Conservation (phyloP, 129 eudicot species). For the Artemisia annua region DNA sequence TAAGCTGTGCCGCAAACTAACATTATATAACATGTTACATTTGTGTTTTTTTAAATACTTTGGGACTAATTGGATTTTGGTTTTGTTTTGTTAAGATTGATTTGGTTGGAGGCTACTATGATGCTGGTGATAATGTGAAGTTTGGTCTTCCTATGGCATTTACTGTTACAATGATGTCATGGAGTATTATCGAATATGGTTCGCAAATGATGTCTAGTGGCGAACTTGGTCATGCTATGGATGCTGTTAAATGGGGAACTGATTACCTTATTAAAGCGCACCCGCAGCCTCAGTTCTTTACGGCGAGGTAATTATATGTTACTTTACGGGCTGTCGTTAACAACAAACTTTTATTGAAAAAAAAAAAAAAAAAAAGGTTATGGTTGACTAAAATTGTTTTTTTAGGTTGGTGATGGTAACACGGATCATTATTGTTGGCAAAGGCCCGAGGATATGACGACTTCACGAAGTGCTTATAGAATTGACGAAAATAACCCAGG, state of each 20-base stretch:
- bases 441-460: conserved; percentile 98
- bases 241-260: conserved; percentile 96
- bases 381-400: not conserved
- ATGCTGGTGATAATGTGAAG: conserved; percentile 98
- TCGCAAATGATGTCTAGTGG: conserved; percentile 81
- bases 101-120: conserved; percentile 98
- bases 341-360: not conserved
- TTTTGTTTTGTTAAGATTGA: conserved; percentile 54
- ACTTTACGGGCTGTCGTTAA: not conserved
- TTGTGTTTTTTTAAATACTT: not conserved
- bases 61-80: not conserved
- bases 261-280: conserved; percentile 96
- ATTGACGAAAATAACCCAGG: conserved; percentile 87
- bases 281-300: conserved; percentile 83
- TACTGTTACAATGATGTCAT: conserved; percentile 95
- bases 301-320: conserved; percentile 63
- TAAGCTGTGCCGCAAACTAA: too few species aligned
- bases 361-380: not conserved
- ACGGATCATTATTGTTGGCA: conserved; percentile 99
- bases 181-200: conserved; percentile 94
- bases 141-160: conserved; percentile 98
- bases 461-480: conserved; percentile 80
- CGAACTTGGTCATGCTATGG: conserved; percentile 77
- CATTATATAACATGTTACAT: too few species aligned
- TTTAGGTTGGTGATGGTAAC: conserved; percentile 96